Base-by-base conservation (phyloP, 208 protist genomes). In the Acanthamoeba healyi region DNA sequence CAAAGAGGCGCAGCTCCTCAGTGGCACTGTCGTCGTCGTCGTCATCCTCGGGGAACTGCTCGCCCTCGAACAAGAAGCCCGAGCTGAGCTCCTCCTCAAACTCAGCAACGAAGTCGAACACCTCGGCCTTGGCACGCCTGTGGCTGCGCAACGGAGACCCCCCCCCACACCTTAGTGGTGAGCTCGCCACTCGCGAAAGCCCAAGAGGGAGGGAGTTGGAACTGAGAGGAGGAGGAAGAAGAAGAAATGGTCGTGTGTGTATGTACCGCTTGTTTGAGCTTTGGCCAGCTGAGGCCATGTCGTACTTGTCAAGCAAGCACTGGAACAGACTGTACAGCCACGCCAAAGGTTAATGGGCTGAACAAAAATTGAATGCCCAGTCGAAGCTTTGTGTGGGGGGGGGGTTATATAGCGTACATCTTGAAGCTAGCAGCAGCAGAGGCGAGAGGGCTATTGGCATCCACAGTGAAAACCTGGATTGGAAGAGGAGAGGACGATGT, bases 71-170 rank as follows among this genome's bases (percentile, higher is more conserved):
- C 36, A 77, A 26, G 36, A 77, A 77, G 14, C 34, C 67, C 4
- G 67, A 42, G 29, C 67, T 42, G 14, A 77, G n/a, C 19, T 77
- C 61, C 32, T 70, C 67, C 67, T 77, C 67, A 22, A 77, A 77
- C 34, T 77, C 67, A 4, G 67, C 34, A 44, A 77, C 67, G 14
- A 77, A 77, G 19, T 77, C 67, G 67, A 77, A 77, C 34, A 77
- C 34, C 22, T 77, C 67, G 67, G 51, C 12, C 19, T 77, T 77
- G 67, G 67, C 3, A 44, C 67, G 67, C 34, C 19, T 77, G 67
- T 70, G 61, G n/a, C 61, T 70, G 61, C 15, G 15, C 15, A 6
- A 56, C 51, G 15, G 15, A n/a, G 26, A n/a, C n/a, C n/a, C n/a
- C n/a, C n/a, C n/a, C n/a, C n/a, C n/a, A n/a, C n/a, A n/a, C n/a